Conservation (phyloP, 129 eudicot genomes). For the Erigeron canadensis region DNA sequence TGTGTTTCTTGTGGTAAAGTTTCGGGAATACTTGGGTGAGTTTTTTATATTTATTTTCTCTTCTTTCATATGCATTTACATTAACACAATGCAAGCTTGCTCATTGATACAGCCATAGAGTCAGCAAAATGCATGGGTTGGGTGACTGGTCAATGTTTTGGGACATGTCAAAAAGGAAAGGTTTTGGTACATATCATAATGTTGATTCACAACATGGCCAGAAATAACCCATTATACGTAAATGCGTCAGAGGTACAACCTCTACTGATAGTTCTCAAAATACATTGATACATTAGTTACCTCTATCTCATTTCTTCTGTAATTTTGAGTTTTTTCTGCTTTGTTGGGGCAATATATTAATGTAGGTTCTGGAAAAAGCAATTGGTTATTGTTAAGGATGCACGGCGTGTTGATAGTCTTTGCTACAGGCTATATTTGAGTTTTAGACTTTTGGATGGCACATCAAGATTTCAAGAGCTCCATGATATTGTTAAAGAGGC, state of each 20-base stretch:
- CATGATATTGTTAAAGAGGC: conserved; percentile 66
- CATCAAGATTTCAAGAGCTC: conserved; percentile 75
- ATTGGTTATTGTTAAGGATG: conserved; percentile 70
- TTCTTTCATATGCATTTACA: neutral
- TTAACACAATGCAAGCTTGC: neutral
- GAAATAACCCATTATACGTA: no score
- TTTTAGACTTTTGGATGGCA: conserved; percentile 77
- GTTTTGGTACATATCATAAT: no score
- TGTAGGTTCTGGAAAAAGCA: conserved; percentile 94
- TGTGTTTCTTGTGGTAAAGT: conserved; percentile 98
- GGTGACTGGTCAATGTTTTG: neutral
- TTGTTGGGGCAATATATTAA: conserved; percentile 11
- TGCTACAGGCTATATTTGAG: conserved; percentile 74
- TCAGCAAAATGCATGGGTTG: conserved; percentile 1
- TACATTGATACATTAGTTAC: neutral
- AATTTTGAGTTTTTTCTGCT: conserved; percentile 16
- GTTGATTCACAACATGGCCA: no score
- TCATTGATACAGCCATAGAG: neutral
- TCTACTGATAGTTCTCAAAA: conserved; percentile 10
- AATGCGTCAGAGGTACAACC: no score
- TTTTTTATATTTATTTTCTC: neutral
- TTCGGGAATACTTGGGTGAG: conserved; percentile 92
- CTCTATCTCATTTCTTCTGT: neutral
- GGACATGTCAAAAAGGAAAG: no score
- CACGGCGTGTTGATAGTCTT: conserved; percentile 86